phyloP scores from a whole-genome alignment of 2,329 filamentous ascomycete species.

The Alternaria sp. region DNA sequence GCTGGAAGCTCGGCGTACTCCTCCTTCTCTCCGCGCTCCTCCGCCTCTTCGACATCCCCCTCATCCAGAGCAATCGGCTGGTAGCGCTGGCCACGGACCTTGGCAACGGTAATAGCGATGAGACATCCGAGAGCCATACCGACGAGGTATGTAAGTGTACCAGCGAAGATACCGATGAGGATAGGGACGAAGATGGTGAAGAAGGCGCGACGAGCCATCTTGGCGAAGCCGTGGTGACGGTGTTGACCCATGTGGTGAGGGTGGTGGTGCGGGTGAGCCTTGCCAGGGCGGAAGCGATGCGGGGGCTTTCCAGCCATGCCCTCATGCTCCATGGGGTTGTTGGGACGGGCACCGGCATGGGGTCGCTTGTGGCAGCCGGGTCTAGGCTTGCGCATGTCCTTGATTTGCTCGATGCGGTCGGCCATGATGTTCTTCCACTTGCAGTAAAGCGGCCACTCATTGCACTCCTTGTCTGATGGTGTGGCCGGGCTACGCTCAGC shows the following conservation, averaged over 20 bases:
- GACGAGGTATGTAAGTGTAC: conserved; percentile 69
- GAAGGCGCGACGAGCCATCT: conserved; percentile 58
- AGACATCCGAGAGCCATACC: conserved; percentile 71
- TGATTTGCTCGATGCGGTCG: conserved; percentile 44
- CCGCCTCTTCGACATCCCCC: conserved; percentile 35
- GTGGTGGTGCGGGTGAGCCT: conserved; percentile 29
- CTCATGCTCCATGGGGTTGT: conserved; percentile 42
- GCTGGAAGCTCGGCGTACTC: conserved; percentile 43
- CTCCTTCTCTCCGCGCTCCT: conserved; percentile 39
- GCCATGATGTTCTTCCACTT: conserved; percentile 50
- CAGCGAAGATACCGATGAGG: conserved; percentile 71
- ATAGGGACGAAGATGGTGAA: conserved; percentile 71
- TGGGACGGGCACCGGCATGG: conserved; percentile 17
- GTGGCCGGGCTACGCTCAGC: conserved; percentile 26
- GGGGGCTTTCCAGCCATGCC: conserved; percentile 40
- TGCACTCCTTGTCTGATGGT: conserved; percentile 39
- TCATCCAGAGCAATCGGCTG: conserved; percentile 43
- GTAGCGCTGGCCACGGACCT: conserved; percentile 56
- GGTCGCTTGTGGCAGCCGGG: conserved; percentile 44
- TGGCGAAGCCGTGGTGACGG: conserved; percentile 33
- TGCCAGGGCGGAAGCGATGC: conserved; percentile 41
- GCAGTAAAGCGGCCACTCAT: conserved; percentile 49
- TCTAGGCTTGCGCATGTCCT: conserved; percentile 41
- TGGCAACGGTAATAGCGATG: conserved; percentile 65
- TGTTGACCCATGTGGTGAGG: conserved; percentile 30